A percentile compares a stretch with the other conserved stretches of the same genome.
Evolutionary conservation across 352 stramenopile genomes (phyloP).

Genomic region (Chrysophaeum taylorii): DNA sequence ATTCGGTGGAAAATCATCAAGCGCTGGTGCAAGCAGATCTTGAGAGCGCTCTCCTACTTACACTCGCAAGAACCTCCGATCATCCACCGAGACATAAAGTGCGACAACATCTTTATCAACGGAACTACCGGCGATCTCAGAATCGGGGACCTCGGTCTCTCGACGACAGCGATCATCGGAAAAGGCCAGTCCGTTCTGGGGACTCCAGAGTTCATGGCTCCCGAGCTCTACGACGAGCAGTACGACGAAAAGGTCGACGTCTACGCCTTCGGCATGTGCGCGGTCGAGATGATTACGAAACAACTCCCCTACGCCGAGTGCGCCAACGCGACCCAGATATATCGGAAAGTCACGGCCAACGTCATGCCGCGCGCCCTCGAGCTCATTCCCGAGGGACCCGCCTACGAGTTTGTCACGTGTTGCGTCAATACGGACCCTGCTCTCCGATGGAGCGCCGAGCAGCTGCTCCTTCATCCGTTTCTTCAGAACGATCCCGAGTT

Average conservation of each 20-base stretch:
- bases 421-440: conserved; percentile 55
- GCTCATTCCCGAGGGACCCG: conserved; percentile 44
- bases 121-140: conserved; percentile 89
- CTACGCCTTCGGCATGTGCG: conserved; percentile 98
- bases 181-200: conserved; percentile 79
- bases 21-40: conserved; percentile 90
- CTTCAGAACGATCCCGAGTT: conserved; percentile 36
- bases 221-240: conserved; percentile 94
- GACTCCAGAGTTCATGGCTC: conserved; percentile 98
- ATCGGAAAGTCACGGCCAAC: conserved; percentile 60
- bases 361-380: conserved; percentile 52
- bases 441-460: conserved; percentile 60
- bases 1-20: conserved; percentile 97
- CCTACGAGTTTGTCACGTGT: conserved; percentile 58
- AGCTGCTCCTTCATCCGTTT: conserved; percentile 79
- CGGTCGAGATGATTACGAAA: conserved; percentile 98
- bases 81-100: conserved; percentile 97
- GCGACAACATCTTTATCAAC: conserved; percentile 93
- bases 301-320: conserved; percentile 96
- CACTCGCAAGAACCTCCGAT: conserved; percentile 93
- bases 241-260: conserved; percentile 96
- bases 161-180: conserved; percentile 24
- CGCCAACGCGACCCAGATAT: conserved; percentile 67
- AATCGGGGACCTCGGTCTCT: conserved; percentile 90
- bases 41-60: conserved; percentile 91